Evolutionary conservation across 2,329 filamentous ascomycete species (phyloP).

Genomic region (Tolypocladium inflatum): DNA sequence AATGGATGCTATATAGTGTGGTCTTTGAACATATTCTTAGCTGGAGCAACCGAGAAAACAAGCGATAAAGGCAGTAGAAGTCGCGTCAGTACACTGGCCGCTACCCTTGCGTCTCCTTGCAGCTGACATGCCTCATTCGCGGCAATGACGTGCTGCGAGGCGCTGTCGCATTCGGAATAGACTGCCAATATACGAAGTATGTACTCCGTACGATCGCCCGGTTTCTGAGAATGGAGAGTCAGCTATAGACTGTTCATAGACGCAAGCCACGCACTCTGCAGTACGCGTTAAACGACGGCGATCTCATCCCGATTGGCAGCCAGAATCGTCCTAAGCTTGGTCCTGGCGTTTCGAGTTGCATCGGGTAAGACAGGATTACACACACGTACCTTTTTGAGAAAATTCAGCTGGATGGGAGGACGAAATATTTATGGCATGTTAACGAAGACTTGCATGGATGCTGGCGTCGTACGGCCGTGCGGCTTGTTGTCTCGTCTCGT

Average conservation of each 20-base stretch:
- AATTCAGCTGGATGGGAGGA: background rate
- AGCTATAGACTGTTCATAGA: background rate
- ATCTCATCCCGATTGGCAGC: conserved; percentile 20
- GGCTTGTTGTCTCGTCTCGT: background rate
- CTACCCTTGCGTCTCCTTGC: background rate
- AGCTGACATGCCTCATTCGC: background rate
- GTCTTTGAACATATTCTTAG: no score
- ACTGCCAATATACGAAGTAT: background rate
- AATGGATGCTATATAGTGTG: conserved; percentile 13
- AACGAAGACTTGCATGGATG: background rate
- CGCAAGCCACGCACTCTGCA: background rate
- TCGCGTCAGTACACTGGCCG: background rate
- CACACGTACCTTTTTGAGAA: background rate
- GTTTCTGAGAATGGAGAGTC: background rate
- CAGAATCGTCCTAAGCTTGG: background rate
- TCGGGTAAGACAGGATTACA: background rate
- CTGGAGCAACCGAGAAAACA: conserved; percentile 4
- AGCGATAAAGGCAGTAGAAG: background rate
- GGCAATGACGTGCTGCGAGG: conserved; percentile 24
- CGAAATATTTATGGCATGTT: background rate
- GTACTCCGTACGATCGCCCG: background rate
- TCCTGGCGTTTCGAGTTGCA: background rate
- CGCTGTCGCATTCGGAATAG: conserved; percentile 32
- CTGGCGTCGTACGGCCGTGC: background rate
- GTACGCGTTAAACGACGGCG: background rate